Conservation (phyloP, 2,329 filamentous ascomycete species). For the Fusarium buxicola region DNA sequence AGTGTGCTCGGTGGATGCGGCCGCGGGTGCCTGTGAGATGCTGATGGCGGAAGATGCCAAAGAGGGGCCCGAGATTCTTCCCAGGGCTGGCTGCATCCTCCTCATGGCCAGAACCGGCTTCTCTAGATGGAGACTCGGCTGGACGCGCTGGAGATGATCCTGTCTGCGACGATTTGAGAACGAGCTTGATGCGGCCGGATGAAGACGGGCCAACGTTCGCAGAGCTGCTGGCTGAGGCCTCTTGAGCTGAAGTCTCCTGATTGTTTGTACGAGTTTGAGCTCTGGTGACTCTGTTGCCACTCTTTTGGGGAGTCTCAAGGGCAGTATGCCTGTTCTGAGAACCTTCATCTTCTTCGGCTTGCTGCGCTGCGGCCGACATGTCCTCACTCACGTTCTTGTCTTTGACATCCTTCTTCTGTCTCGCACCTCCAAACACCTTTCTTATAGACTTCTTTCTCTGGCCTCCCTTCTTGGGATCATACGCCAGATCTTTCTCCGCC, state of each 20-base stretch:
- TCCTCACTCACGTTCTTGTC: not conserved
- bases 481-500: slow-evolving; percentile 34
- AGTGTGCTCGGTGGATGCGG: slow-evolving; percentile 22
- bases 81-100: not conserved
- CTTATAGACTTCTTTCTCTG: slow-evolving; percentile 14
- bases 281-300: not conserved
- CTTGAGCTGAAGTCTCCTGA: not conserved
- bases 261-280: not conserved
- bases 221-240: not conserved
- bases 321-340: not conserved
- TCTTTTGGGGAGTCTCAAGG: not conserved
- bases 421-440: not conserved
- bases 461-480: slow-evolving; percentile 18
- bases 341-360: not conserved
- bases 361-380: not conserved
- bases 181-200: slow-evolving; percentile 17
- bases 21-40: slow-evolving; percentile 14
- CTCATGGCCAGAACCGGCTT: not conserved
- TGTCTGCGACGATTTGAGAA: slow-evolving; percentile 1
- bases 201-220: not conserved
- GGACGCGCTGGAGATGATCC: not conserved
- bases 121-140: not conserved
- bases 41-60: slow-evolving; percentile 37
- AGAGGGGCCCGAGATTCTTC: slow-evolving; percentile 33
- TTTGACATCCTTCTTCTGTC: slow-evolving; percentile 10